These are phyloP conservation scores for Gloeopeniophorella convolvens DNA, from an alignment of 768 basidiomycete species.

Conservation along the genomic window DNA sequence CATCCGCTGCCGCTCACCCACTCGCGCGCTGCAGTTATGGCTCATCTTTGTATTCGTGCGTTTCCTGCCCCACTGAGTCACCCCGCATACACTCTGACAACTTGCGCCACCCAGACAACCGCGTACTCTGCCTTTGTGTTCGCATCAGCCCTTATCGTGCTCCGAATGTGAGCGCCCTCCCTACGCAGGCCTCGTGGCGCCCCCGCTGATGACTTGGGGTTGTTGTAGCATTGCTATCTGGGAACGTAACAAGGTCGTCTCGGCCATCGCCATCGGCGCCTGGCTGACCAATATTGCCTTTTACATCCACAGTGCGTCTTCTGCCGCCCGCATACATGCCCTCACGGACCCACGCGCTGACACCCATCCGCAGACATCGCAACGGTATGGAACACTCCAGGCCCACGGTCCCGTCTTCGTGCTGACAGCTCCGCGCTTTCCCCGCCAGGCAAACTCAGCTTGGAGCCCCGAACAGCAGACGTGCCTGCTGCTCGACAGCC, in stretches of 20 bases:
- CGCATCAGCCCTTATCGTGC: constrained; percentile 12
- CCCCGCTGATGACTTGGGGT: no score
- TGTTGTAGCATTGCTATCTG: constrained; percentile 14
- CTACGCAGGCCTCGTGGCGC: neutral
- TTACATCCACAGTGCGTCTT: constrained; percentile 12
- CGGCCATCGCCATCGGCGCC: neutral
- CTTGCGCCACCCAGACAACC: constrained; percentile 1
- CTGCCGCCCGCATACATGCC: no score
- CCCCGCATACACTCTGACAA: neutral
- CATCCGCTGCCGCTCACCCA: neutral
- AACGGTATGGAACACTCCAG: neutral
- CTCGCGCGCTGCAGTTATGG: neutral
- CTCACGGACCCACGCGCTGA: no score
- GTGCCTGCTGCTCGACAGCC: constrained; percentile 1
- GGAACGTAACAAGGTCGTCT: neutral
- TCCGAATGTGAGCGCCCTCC: constrained; percentile 10
- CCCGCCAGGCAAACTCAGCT: constrained; percentile 1
- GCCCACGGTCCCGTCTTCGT: neutral
- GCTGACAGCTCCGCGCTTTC: neutral
- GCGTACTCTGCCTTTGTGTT: constrained; percentile 16
- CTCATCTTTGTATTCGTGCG: constrained; percentile 7
- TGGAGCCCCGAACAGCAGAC: neutral
- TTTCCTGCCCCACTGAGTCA: neutral
- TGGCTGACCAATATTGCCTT: constrained; percentile 8
- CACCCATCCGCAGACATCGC: no score